Conservation (phyloP, 257 asterid species). For the Cynanchum wilfordii region DNA sequence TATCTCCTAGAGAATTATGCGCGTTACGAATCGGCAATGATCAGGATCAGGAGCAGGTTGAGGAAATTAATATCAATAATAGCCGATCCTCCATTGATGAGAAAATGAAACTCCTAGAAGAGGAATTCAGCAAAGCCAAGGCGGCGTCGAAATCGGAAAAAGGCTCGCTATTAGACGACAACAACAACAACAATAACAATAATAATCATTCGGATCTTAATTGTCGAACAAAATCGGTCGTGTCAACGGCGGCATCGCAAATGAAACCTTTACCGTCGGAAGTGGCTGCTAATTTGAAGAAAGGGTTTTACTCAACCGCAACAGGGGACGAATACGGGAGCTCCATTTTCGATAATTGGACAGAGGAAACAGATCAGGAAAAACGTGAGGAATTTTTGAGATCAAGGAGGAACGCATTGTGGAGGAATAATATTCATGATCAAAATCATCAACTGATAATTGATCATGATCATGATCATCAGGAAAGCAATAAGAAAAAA, state of each 20-base stretch:
- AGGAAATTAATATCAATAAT: not conserved
- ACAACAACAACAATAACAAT: constrained; percentile 1
- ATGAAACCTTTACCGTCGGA: constrained; percentile 59
- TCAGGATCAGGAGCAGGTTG: not conserved
- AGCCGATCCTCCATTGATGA: not conserved
- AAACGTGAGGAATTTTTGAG: not conserved
- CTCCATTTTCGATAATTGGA: constrained; percentile 68
- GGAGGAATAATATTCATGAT: constrained; percentile 23
- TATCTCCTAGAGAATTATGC: constrained; percentile 24
- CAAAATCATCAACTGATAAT: constrained; percentile 17
- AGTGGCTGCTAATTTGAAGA: constrained; percentile 40
- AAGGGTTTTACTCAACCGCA: constrained; percentile 33
- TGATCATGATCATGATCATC: not conserved
- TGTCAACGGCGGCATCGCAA: constrained; percentile 33
- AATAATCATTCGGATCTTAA: constrained; percentile 20
- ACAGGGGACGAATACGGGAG: constrained; percentile 50
- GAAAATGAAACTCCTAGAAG: not conserved
- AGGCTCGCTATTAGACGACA: not conserved
- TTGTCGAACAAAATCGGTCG: constrained; percentile 20
- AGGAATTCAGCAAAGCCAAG: not conserved
- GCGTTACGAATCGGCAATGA: constrained; percentile 4
- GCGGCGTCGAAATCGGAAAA: not conserved
- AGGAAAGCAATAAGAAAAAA: not conserved
- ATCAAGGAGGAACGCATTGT: constrained; percentile 9
- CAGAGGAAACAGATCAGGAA: constrained; percentile 26